These are phyloP conservation scores for Fusarium sp. DNA, from an alignment of 2,329 filamentous ascomycete genomes.

Conservation along the genomic window DNA sequence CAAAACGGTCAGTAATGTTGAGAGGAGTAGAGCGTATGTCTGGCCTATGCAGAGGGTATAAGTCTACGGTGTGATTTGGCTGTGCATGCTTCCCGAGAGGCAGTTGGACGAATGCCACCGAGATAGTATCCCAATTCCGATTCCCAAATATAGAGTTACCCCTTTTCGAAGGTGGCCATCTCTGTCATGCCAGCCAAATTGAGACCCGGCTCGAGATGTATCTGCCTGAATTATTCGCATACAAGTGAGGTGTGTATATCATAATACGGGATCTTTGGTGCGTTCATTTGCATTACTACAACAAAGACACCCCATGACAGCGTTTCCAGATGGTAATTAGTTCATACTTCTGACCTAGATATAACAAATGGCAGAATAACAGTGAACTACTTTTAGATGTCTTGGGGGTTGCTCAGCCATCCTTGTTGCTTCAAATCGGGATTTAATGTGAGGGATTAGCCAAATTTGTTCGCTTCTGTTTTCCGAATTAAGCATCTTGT, in stretches of 20 bases:
- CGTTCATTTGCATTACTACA: neutral
- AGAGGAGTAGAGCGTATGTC: too few species aligned
- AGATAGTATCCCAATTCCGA: neutral
- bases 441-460: constrained; percentile 36
- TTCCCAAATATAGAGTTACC: neutral
- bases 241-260: neutral
- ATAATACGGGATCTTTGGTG: neutral
- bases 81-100: neutral
- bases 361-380: neutral
- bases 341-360: neutral
- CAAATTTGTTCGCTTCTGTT: constrained; percentile 57
- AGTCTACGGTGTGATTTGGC: neutral
- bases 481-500: constrained; percentile 53
- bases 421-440: constrained; percentile 32
- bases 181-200: neutral
- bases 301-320: constrained; percentile 2
- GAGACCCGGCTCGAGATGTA: too few species aligned
- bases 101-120: neutral
- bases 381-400: constrained; percentile 11
- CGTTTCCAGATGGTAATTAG: neutral
- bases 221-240: neutral
- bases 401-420: constrained; percentile 18
- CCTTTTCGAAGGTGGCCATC: neutral
- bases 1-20: neutral
- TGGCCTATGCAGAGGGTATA: neutral